These are phyloP conservation scores for Gelatoporia subvermispora DNA, from an alignment of 768 basidiomycete genomes.

Conservation along the genomic window DNA sequence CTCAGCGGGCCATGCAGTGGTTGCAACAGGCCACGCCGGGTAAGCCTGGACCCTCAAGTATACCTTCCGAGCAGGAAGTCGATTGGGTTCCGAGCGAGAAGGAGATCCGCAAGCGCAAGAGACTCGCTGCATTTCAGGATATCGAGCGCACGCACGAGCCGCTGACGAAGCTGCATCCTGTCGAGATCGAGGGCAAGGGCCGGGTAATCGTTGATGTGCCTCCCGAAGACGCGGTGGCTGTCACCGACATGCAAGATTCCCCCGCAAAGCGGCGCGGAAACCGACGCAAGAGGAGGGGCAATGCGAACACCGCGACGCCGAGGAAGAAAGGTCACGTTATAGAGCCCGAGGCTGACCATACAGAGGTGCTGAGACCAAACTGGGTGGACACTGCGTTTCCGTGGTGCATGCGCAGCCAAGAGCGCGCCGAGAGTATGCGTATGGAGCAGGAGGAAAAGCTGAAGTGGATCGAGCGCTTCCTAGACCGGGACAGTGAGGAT, in stretches of 20 bases:
- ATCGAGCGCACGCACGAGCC: constrained; percentile 24
- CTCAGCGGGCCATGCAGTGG: constrained; percentile 55
- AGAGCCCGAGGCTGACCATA: constrained; percentile 17
- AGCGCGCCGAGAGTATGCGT: constrained; percentile 46
- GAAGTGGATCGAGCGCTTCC: constrained; percentile 62
- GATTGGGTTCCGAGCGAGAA: constrained; percentile 36
- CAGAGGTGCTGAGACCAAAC: constrained; percentile 46
- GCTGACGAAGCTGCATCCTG: constrained; percentile 48
- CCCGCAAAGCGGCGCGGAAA: constrained; percentile 35
- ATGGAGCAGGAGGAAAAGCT: constrained; percentile 57
- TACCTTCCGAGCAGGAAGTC: constrained; percentile 9
- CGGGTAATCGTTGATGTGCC: constrained; percentile 62
- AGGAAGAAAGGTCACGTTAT: constrained; percentile 1
- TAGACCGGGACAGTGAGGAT: constrained; percentile 68
- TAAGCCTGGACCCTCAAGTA: constrained; percentile 29
- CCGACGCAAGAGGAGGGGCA: constrained; percentile 46
- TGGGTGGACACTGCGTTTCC: constrained; percentile 81
- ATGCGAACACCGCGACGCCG: constrained; percentile 13
- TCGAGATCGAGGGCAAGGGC: constrained; percentile 64
- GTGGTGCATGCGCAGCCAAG: constrained; percentile 62
- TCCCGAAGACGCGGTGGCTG: constrained; percentile 34
- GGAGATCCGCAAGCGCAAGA: constrained; percentile 60
- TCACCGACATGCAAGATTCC: constrained; percentile 6
- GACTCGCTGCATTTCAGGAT: constrained; percentile 64
- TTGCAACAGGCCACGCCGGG: constrained; percentile 38